Percentiles rank a stretch among this genome's conserved stretches.
Conservation (phyloP, 2,329 filamentous ascomycete genomes). For the Aspergillus sp. region DNA sequence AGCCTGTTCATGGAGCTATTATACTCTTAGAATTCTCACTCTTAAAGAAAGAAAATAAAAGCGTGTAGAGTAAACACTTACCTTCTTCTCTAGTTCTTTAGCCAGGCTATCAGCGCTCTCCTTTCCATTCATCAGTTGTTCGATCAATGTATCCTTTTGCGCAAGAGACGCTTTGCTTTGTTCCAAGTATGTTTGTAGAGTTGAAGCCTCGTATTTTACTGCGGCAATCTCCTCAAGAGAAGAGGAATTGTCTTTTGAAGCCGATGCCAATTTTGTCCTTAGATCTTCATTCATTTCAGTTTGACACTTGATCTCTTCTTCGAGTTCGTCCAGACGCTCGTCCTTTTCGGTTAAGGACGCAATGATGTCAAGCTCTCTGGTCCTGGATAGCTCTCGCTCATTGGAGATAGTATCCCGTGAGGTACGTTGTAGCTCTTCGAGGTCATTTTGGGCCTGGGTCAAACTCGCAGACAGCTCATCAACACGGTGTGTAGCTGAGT, state of each 20-base stretch:
- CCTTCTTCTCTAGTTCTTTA: slow-evolving; percentile 23
- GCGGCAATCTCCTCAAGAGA: slow-evolving; percentile 20
- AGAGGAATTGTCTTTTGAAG: slow-evolving; percentile 25
- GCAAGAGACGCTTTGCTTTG: slow-evolving; percentile 16
- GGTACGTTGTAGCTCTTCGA: slow-evolving; percentile 36
- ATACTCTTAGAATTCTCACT: slow-evolving; percentile 5
- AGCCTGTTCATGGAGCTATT: slow-evolving; percentile 27
- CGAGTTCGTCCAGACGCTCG: slow-evolving; percentile 45
- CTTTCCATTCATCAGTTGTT: slow-evolving; percentile 22
- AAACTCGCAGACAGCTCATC: slow-evolving; percentile 36
- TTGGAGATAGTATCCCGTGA: slow-evolving; percentile 29
- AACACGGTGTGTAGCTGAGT: slow-evolving; percentile 38
- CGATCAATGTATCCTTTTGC: slow-evolving; percentile 29
- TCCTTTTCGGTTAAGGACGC: slow-evolving; percentile 46
- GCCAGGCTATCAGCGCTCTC: slow-evolving; percentile 17
- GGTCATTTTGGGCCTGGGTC: slow-evolving; percentile 33
- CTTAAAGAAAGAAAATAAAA: too few species aligned
- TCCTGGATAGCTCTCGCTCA: slow-evolving; percentile 31
- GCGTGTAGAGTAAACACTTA: slow-evolving; percentile 14
- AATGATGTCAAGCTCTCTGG: slow-evolving; percentile 44
- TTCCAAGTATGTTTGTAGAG: slow-evolving; percentile 24
- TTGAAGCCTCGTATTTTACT: slow-evolving; percentile 28
- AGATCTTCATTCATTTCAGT: slow-evolving; percentile 23
- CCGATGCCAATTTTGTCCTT: slow-evolving; percentile 20
- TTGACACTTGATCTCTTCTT: slow-evolving; percentile 34